These are phyloP conservation scores for Pulicaria dysenterica DNA, from an alignment of 129 eudicot genomes.

Conservation along the genomic window DNA sequence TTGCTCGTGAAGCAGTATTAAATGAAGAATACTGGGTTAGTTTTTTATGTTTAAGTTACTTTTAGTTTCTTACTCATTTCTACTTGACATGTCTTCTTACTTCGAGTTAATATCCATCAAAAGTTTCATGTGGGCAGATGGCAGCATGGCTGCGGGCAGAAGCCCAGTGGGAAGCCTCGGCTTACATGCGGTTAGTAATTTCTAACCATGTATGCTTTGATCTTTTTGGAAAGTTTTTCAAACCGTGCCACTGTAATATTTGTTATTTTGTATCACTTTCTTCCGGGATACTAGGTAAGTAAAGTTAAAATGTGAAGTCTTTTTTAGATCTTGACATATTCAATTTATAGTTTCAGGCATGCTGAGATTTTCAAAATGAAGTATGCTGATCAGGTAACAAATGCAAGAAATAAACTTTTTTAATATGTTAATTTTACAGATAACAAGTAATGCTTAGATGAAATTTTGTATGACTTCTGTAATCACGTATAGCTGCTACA, in stretches of 20 bases:
- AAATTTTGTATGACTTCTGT: neutral
- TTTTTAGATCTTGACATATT: slow-evolving; percentile 15
- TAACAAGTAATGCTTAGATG: slow-evolving; percentile 17
- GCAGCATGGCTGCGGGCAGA: slow-evolving; percentile 97
- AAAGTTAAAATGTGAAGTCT: neutral
- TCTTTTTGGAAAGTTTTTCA: slow-evolving; percentile 20
- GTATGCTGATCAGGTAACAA: slow-evolving; percentile 80
- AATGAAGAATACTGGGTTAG: slow-evolving; percentile 92
- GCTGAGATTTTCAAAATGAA: slow-evolving; percentile 64
- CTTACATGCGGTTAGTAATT: slow-evolving; percentile 64
- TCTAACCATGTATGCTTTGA: slow-evolving; percentile 15
- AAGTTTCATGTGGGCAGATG: slow-evolving; percentile 57
- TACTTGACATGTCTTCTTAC: neutral
- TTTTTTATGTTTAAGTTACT: neutral
- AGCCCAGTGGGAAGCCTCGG: slow-evolving; percentile 85
- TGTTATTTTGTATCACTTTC: slow-evolving; percentile 8
- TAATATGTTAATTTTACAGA: slow-evolving; percentile 7
- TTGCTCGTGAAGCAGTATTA: slow-evolving; percentile 73
- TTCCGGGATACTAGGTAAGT: neutral
- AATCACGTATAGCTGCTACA: neutral
- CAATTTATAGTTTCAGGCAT: slow-evolving; percentile 55
- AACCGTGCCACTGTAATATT: neutral
- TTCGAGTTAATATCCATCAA: slow-evolving; percentile 24
- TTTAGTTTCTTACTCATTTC: slow-evolving; percentile 6
- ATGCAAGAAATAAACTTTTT: neutral